phyloP scores from a whole-genome alignment of 176 grass and related monocot species.

The Olyra latifolia region DNA sequence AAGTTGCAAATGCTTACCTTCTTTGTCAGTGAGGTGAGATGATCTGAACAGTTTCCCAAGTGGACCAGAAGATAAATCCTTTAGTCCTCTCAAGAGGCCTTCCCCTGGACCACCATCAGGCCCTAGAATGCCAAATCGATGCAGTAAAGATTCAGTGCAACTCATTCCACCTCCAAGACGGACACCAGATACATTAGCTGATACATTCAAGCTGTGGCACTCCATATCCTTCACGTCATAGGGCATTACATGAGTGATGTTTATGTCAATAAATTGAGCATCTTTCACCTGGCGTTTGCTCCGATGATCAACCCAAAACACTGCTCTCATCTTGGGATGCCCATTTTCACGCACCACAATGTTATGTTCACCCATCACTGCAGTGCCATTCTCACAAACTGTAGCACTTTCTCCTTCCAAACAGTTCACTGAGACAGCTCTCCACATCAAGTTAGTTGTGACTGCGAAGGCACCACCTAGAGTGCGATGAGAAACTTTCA shows the following conservation, averaged over 20 bases:
- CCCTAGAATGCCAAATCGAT: constrained; percentile 88
- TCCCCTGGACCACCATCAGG: constrained; percentile 91
- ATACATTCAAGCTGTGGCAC: constrained; percentile 91
- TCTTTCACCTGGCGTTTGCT: constrained; percentile 54
- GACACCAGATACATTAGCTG: constrained; percentile 78
- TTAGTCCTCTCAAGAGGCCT: constrained; percentile 87
- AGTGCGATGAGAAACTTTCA: constrained; percentile 98
- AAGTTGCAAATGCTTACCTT: constrained; percentile 43
- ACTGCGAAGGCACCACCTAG: constrained; percentile 98
- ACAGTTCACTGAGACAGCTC: constrained; percentile 80
- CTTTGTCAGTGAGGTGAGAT: constrained; percentile 61
- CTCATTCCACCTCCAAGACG: constrained; percentile 91
- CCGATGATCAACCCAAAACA: constrained; percentile 92
- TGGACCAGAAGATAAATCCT: constrained; percentile 92
- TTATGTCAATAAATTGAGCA: constrained; percentile 82
- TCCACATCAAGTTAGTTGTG: constrained; percentile 82
- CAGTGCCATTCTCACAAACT: constrained; percentile 49
- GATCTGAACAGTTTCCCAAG: constrained; percentile 84
- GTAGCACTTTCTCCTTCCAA: constrained; percentile 65
- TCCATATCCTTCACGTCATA: constrained; percentile 87
- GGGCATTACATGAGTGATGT: constrained; percentile 86
- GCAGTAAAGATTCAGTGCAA: constrained; percentile 88
- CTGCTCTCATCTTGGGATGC: constrained; percentile 81
- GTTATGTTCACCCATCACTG: constrained; percentile 23
- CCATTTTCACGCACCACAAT: constrained; percentile 46